Evolutionary conservation across 2,329 filamentous ascomycete genomes (phyloP), one percentile per base, ranked within the genome.

Genomic region (Fusarium pininemorale): DNA sequence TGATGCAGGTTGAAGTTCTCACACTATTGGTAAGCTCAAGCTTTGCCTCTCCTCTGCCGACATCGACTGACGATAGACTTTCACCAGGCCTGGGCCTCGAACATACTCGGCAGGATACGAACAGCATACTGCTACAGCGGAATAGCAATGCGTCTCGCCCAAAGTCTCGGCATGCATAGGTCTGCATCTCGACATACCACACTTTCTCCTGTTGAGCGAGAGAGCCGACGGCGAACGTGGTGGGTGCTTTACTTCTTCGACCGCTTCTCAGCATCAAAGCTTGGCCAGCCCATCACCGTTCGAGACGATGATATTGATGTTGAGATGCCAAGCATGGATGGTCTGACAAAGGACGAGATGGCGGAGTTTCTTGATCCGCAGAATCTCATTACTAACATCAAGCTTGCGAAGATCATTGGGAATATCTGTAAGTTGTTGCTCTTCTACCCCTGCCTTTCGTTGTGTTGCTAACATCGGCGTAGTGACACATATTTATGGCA

Each of bases 1-100:
- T 86, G 41, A 81, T 83, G 47, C 83, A 85, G n/a, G 75, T 86
- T 4, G 84, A 86, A 61, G 84, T 83, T 3, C 71, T 86, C 12
- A 75, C 84, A 3, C 35, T 72, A 67, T 1, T 80, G 3, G 75
- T 77, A 41, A 63, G n/a, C n/a, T n/a, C n/a, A n/a, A n/a, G n/a
- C n/a, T n/a, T n/a, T n/a, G n/a, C n/a, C n/a, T n/a, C n/a, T n/a
- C n/a, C n/a, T n/a, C n/a, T n/a, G n/a, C n/a, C n/a, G n/a, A n/a
- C n/a, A n/a, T 7, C 13, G 5, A 12, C 42, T 64, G 24, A 72
- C 5, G 2, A 9, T 9, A 0, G 0, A 7, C 10, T 6, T 5
- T 20, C 11, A 9, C 6, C 3, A 76, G 77, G 78, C 78, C 1
- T 80, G 78, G 77, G 72, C 79, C 70, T 70, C 77, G 72, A 74